phyloP scores from a whole-genome alignment of 352 stramenopile genomes.

The Pythium periplocum region DNA sequence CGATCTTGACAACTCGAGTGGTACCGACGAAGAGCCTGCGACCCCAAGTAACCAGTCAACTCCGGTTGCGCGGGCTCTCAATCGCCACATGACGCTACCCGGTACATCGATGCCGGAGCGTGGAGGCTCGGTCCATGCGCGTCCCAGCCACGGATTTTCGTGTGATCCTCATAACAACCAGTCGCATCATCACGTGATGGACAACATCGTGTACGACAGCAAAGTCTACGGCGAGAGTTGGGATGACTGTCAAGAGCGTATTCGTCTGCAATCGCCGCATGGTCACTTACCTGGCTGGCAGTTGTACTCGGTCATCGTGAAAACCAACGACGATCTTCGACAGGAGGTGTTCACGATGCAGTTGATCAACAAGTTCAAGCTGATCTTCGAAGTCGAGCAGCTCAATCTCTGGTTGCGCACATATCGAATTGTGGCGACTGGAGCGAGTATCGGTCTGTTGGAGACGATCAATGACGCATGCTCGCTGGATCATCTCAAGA shows the following conservation, averaged over 20 bases:
- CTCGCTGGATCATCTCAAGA: constrained; percentile 96
- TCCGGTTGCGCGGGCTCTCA: constrained; percentile 5
- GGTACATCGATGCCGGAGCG: neutral
- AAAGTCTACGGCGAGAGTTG: constrained; percentile 77
- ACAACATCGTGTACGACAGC: constrained; percentile 76
- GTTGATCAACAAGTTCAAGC: constrained; percentile 92
- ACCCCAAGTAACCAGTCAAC: constrained; percentile 8
- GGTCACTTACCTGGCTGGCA: constrained; percentile 84
- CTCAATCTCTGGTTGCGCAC: constrained; percentile 91
- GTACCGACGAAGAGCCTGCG: constrained; percentile 9
- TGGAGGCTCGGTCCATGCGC: constrained; percentile 11
- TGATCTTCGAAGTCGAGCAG: constrained; percentile 92
- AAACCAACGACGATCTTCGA: constrained; percentile 96
- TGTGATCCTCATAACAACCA: neutral
- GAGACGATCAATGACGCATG: constrained; percentile 95
- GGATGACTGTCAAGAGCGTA: constrained; percentile 52
- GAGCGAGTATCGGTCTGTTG: constrained; percentile 91
- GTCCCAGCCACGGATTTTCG: constrained; percentile 13
- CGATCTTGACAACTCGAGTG: constrained; percentile 13
- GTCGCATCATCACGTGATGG: constrained; percentile 15
- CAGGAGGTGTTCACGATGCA: constrained; percentile 98
- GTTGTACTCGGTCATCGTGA: constrained; percentile 94
- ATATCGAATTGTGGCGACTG: constrained; percentile 95
- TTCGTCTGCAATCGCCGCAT: constrained; percentile 65
- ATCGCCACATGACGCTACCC: constrained; percentile 23